Evolutionary conservation across 2,329 filamentous ascomycete species (phyloP).

Genomic region (Neoarthrinium moseri): DNA sequence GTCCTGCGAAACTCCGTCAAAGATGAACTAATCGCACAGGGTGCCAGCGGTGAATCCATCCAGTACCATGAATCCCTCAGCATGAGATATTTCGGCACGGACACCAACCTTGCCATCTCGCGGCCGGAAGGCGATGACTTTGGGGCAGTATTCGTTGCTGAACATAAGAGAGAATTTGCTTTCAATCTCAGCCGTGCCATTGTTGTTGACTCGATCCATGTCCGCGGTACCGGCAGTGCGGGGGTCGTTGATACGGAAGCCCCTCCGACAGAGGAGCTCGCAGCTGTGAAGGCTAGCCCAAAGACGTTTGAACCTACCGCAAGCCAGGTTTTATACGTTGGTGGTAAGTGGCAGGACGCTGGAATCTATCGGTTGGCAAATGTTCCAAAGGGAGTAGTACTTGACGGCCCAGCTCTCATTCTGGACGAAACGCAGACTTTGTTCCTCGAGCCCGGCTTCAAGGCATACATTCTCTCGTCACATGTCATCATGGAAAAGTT

Average conservation of each 20-base stretch:
- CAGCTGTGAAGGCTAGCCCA: not conserved
- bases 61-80: slow-evolving; percentile 36
- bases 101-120: slow-evolving; percentile 46
- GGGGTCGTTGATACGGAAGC: slow-evolving; percentile 10
- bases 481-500: slow-evolving; percentile 35
- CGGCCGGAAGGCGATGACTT: slow-evolving; percentile 34
- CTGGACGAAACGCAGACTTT: slow-evolving; percentile 75
- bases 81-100: slow-evolving; percentile 48
- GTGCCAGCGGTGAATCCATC: slow-evolving; percentile 12
- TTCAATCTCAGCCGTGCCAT: slow-evolving; percentile 36
- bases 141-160: slow-evolving; percentile 30
- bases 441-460: slow-evolving; percentile 53
- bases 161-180: slow-evolving; percentile 39
- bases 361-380: slow-evolving; percentile 25
- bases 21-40: slow-evolving; percentile 15
- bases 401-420: slow-evolving; percentile 46
- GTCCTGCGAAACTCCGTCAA: slow-evolving; percentile 35
- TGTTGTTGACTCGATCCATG: slow-evolving; percentile 37
- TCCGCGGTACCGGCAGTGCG: slow-evolving; percentile 27
- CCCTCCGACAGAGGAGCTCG: slow-evolving; percentile 16
- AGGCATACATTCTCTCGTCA: slow-evolving; percentile 28
- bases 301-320: slow-evolving; percentile 10
- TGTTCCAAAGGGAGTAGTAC: slow-evolving; percentile 16
- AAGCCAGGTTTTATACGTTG: slow-evolving; percentile 26
- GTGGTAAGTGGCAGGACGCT: slow-evolving; percentile 23